phyloP scores from a whole-genome alignment of 306 rosid species.

The Ormosia semicastrata region DNA sequence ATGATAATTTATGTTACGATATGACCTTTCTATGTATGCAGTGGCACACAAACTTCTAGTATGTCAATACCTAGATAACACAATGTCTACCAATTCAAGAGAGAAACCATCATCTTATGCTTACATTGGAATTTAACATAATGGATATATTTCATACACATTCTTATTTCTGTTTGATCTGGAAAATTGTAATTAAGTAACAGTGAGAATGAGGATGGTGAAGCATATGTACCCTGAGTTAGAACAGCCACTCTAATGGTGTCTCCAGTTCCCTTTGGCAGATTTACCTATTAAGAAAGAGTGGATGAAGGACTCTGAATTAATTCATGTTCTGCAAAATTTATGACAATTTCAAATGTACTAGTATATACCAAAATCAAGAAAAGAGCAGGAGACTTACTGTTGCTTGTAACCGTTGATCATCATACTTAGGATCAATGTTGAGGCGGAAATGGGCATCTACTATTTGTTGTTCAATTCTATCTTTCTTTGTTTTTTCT shows the following conservation, averaged over 20 bases:
- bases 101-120: neutral
- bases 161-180: neutral
- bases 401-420: conserved; percentile 94
- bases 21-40: too few relatives aligned
- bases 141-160: neutral
- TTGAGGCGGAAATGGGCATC: conserved; percentile 99
- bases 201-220: conserved; percentile 1
- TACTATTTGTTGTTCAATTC: conserved; percentile 79
- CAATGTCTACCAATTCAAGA: neutral
- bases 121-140: neutral
- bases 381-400: conserved; percentile 54
- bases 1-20: too few relatives aligned
- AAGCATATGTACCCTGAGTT: conserved; percentile 70
- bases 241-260: conserved; percentile 91
- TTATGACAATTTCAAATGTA: conserved; percentile 2
- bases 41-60: too few relatives aligned
- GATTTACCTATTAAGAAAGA: conserved; percentile 63
- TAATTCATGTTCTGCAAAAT: neutral
- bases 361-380: neutral
- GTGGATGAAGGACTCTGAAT: neutral
- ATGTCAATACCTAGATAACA: neutral
- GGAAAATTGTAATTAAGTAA: neutral
- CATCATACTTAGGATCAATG: conserved; percentile 93
- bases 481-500: too few relatives aligned
- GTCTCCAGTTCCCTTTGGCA: conserved; percentile 98